Base-by-base conservation (phyloP, 768 basidiomycete species). In the Termitomyces sp. region DNA sequence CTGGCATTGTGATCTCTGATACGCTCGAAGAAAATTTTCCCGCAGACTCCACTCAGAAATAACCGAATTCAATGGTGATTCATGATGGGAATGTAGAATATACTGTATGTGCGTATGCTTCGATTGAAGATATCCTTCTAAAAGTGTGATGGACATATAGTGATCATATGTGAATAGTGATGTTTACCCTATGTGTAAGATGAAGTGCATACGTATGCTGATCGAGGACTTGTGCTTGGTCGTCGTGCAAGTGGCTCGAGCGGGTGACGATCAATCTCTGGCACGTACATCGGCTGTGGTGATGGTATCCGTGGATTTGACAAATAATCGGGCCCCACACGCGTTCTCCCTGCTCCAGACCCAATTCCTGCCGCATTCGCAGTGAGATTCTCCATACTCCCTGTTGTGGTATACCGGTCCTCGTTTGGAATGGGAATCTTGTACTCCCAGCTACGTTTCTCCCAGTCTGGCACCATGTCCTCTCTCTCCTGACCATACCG, bases 381-480 rank as follows among this genome's bases (percentile, higher is more conserved):
- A 21, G 62, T 58, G 47, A 76, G 68, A 30, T 70, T 70, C 45
- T 74, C 73, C 62, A 74, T 60, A 24, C 75, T 74, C 19, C 69
- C 58, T 41, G 76, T 59, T 19, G 77, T 73, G 11, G 76, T 77
- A 62, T 80, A 81, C 46, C 77, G 66, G 60, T 78, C 75, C 21
- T 77, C 75, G 38, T 75, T 74, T 54, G 77, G 75, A 52, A 65
- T 74, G 21, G 75, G 75, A 48, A 79, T 58, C 64, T 72, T 75
- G 63, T 77, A 71, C 60, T 83, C 79, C 83, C 84, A 87, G 61
- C 74, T 78, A 47, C 78, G 71, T 57, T 78, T 80, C 63, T 81
- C 76, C 78, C 81, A 83, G 69, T 89, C 87, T 0, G 81, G 80
- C 28, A 85, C 72, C 68, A 88, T 67, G 53, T 79, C 76, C 65